Evolutionary conservation across 257 asterid genomes (phyloP), one percentile per base, ranked within the genome.

Genomic region (Nicotiana undulata): DNA sequence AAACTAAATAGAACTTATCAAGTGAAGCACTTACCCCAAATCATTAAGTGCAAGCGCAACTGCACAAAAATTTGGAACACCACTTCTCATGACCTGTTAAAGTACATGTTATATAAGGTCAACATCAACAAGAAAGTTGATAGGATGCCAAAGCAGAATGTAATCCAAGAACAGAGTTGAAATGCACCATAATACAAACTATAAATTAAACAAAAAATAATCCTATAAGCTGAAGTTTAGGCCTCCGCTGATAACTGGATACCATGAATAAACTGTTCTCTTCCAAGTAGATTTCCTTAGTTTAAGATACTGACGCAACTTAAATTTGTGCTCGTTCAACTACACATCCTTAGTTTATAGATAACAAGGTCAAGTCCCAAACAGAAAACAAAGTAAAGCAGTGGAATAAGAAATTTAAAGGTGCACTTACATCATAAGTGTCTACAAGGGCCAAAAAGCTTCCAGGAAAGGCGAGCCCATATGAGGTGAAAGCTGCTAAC

Each of bases 1-100:
- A 51, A 22, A 13, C 13, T 11, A 44, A 70, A 6, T 44, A 22
- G 77, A 70, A 44, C 77, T 40, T 70, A 11, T 13, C 77, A 70
- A n/a, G 59, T n/a, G 60, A 22, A 44, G 59, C 20, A 72, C 97
- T 76, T 85, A 95, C 99, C 99, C 99, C 84, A 95, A 83, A 83
- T 93, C 98, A 80, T 91, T 82, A 82, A 95, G 89, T 82, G 97
- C 96, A 80, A 95, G 90, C 83, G 99, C 98, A 84, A 95, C 99
- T 20, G 99, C 99, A 88, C 97, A 95, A 87, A 91, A 95, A 88
- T 93, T 95, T 34, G 98, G 99, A 82, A 95, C 75, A 26, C 99
- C 99, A 63, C 97, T 95, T 89, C 95, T 90, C 91, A 92, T 90
- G 49, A 95, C 99, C 99, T 95, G 97, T 44, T 77, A 60, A 77